A percentile compares a stretch with the other conserved stretches of the same genome.
Evolutionary conservation across 768 basidiomycete genomes (phyloP).

Genomic region (Brasilioporus rufonigricans): DNA sequence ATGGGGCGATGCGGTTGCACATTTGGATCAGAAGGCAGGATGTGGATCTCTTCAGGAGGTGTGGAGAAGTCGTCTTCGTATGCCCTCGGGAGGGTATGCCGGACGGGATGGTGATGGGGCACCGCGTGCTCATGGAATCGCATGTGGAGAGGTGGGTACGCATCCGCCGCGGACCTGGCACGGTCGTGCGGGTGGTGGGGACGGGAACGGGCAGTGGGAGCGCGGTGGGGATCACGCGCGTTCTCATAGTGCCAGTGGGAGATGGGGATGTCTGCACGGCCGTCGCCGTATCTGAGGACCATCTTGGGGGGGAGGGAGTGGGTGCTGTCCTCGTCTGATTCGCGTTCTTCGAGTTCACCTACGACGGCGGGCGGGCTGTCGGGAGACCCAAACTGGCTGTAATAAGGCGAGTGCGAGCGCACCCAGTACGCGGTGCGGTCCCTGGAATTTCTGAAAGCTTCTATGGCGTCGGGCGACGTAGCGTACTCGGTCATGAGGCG

Average conservation of each 20-base stretch:
- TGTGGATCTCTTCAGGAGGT: slow-evolving; percentile 60
- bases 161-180: slow-evolving; percentile 36
- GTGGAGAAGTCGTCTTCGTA: slow-evolving; percentile 20
- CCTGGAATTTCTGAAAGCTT: slow-evolving; percentile 55
- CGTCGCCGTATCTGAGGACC: slow-evolving; percentile 66
- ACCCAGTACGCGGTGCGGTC: slow-evolving; percentile 71
- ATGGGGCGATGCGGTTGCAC: slow-evolving; percentile 32
- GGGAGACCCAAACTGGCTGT: slow-evolving; percentile 50
- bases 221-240: slow-evolving; percentile 13
- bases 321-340: slow-evolving; percentile 43
- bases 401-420: slow-evolving; percentile 36
- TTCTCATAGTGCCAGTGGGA: slow-evolving; percentile 40
- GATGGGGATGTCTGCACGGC: slow-evolving; percentile 63
- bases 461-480: slow-evolving; percentile 54
- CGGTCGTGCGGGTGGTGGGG: slow-evolving; percentile 36
- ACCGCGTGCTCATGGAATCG: slow-evolving; percentile 22
- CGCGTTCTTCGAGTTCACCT: slow-evolving; percentile 39
- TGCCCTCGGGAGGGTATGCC: slow-evolving; percentile 21
- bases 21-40: slow-evolving; percentile 51
- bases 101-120: slow-evolving; percentile 9
- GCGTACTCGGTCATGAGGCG: slow-evolving; percentile 63
- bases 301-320: slow-evolving; percentile 65
- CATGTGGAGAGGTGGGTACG: slow-evolving; percentile 30
- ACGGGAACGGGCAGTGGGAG: slow-evolving; percentile 25
- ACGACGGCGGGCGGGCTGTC: slow-evolving; percentile 50